Evolutionary conservation across 1,284 basidiomycete species (phyloP).

Genomic region (Boletus smithii): DNA sequence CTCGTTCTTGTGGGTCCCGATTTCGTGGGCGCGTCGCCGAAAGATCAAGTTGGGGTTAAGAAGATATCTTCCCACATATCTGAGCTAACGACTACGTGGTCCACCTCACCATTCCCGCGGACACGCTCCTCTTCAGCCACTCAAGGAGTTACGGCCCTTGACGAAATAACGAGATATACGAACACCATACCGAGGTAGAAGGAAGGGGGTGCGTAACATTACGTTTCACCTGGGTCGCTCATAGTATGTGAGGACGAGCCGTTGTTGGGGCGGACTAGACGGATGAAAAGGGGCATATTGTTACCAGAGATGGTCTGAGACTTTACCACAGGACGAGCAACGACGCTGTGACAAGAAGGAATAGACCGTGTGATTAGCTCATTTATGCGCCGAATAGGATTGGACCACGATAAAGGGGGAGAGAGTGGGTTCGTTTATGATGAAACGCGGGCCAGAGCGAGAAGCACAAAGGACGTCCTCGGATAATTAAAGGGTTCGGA

Average conservation of each 20-base stretch:
- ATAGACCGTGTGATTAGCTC: constrained; percentile 11
- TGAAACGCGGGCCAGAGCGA: constrained; percentile 24
- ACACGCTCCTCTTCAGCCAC: constrained; percentile 10
- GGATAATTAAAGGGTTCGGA: constrained; percentile 23
- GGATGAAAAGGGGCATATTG: constrained; percentile 54
- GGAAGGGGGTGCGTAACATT: constrained; percentile 12
- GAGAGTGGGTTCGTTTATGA: constrained; percentile 12
- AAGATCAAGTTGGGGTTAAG: constrained; percentile 5
- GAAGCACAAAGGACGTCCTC: constrained; percentile 14
- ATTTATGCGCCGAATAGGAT: constrained; percentile 10
- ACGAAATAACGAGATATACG: constrained; percentile 21
- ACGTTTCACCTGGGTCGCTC: constrained; percentile 14
- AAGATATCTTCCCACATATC: constrained; percentile 24
- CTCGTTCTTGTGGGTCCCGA: not conserved
- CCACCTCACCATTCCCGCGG: constrained; percentile 23
- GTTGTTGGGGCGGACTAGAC: constrained; percentile 16
- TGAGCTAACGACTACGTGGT: constrained; percentile 22
- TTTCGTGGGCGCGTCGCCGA: constrained; percentile 2
- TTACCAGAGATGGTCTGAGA: constrained; percentile 47
- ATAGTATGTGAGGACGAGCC: constrained; percentile 11
- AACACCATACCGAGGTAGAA: constrained; percentile 11
- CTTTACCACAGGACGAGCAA: constrained; percentile 54
- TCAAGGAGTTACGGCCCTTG: constrained; percentile 18
- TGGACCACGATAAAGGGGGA: constrained; percentile 6
- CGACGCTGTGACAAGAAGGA: constrained; percentile 38